These are phyloP conservation scores for Leptographium lundbergii DNA, from an alignment of 2,329 filamentous ascomycete species.

Conservation along the genomic window DNA sequence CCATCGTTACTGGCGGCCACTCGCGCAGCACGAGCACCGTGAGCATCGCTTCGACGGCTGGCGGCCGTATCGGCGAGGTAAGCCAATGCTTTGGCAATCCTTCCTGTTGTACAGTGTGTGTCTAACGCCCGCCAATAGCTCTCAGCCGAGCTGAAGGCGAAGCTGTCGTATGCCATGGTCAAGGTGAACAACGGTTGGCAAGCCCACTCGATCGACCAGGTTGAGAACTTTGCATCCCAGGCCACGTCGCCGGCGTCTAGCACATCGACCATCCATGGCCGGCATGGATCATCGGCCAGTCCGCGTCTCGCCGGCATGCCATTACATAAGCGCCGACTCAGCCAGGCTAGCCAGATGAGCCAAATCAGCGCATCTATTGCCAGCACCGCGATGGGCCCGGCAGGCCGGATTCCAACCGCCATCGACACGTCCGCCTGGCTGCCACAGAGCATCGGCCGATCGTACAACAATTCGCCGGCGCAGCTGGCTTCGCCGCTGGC, in stretches of 20 bases:
- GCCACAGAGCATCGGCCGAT: not conserved
- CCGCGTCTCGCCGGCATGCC: constrained; percentile 30
- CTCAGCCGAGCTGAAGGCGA: constrained; percentile 67
- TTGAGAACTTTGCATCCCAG: constrained; percentile 62
- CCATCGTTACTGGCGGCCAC: constrained; percentile 38
- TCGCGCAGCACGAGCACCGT: constrained; percentile 61
- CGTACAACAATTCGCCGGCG: constrained; percentile 3
- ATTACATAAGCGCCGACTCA: constrained; percentile 20
- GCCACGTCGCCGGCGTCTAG: constrained; percentile 50
- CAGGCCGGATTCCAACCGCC: not conserved
- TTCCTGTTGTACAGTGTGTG: not conserved
- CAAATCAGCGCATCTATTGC: constrained; percentile 6
- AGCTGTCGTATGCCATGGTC: constrained; percentile 84
- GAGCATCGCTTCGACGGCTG: constrained; percentile 45
- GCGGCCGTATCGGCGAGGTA: constrained; percentile 70
- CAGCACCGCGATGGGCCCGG: not conserved
- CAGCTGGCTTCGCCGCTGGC: constrained; percentile 8
- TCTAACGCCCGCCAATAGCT: constrained; percentile 34
- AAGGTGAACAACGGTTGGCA: constrained; percentile 90
- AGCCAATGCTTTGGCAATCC: constrained; percentile 16
- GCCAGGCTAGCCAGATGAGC: constrained; percentile 4
- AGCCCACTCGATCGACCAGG: constrained; percentile 61
- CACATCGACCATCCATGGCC: constrained; percentile 40
- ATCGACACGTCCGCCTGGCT: constrained; percentile 6
- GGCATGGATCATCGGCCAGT: constrained; percentile 40